Evolutionary conservation across 192 early-diverging fungal genomes (phyloP).

Genomic region (Obelidium mucronatum): DNA sequence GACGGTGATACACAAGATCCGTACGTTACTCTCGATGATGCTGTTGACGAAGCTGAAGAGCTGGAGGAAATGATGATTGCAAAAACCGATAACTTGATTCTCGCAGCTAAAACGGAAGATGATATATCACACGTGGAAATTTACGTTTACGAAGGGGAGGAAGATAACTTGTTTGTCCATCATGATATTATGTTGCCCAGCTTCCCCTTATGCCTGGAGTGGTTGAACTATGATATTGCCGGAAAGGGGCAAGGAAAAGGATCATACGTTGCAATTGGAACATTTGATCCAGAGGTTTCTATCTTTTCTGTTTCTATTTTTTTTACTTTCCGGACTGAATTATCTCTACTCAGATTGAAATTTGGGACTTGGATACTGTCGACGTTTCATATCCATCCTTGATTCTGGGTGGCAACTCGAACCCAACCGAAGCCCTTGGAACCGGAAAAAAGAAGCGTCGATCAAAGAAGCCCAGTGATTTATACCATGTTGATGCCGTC

Average conservation of each 20-base stretch:
- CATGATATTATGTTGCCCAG: constrained; percentile 98
- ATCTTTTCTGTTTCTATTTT: background rate
- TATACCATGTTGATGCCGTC: constrained; percentile 94
- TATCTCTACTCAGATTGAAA: constrained; percentile 73
- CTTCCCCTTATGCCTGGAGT: constrained; percentile 95
- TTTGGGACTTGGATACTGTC: constrained; percentile 95
- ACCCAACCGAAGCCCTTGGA: constrained; percentile 43
- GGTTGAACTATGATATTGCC: constrained; percentile 90
- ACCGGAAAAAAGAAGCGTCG: constrained; percentile 35
- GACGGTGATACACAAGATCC: constrained; percentile 79
- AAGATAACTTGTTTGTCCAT: constrained; percentile 93
- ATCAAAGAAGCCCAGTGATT: constrained; percentile 49
- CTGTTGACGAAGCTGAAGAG: constrained; percentile 76
- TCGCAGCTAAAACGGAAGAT: constrained; percentile 97
- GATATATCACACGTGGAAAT: constrained; percentile 96
- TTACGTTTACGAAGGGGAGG: constrained; percentile 85
- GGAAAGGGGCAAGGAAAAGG: constrained; percentile 65
- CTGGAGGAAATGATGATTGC: constrained; percentile 81
- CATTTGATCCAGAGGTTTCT: constrained; percentile 85
- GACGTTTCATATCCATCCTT: constrained; percentile 92
- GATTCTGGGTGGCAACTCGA: constrained; percentile 74
- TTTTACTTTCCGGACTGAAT: background rate
- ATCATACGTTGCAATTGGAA: constrained; percentile 95
- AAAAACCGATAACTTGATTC: constrained; percentile 82
- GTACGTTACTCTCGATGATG: constrained; percentile 76